Evolutionary conservation across 2,329 filamentous ascomycete species (phyloP).

Genomic region (Xylariaceae sp.): DNA sequence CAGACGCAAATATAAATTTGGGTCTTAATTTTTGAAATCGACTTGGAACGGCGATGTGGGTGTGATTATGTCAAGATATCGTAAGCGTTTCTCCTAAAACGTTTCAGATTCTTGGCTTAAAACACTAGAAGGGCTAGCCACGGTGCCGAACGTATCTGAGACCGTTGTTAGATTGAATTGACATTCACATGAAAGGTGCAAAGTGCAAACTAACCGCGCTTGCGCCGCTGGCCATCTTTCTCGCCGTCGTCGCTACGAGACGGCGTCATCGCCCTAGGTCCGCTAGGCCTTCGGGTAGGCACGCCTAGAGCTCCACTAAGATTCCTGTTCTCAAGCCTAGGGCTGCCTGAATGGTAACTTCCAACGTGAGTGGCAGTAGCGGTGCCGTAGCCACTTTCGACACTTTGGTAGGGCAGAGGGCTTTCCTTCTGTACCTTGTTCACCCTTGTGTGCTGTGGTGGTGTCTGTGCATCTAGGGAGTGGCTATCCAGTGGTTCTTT

Average conservation of each 20-base stretch:
- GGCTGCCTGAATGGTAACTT: slow-evolving; percentile 55
- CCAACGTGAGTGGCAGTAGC: slow-evolving; percentile 54
- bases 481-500: slow-evolving; percentile 63
- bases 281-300: slow-evolving; percentile 61
- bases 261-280: slow-evolving; percentile 66
- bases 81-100: slow-evolving; percentile 50
- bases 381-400: slow-evolving; percentile 61
- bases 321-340: slow-evolving; percentile 63
- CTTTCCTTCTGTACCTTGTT: slow-evolving; percentile 60
- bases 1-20: slow-evolving; percentile 3
- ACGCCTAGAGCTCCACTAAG: slow-evolving; percentile 59
- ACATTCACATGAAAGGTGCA: not conserved
- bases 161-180: slow-evolving; percentile 18
- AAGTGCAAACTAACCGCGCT: slow-evolving; percentile 56
- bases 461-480: slow-evolving; percentile 45
- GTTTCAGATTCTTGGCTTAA: slow-evolving; percentile 59
- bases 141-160: slow-evolving; percentile 59
- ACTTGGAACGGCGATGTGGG: slow-evolving; percentile 40
- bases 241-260: slow-evolving; percentile 53
- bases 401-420: slow-evolving; percentile 62
- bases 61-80: slow-evolving; percentile 36
- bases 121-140: slow-evolving; percentile 44
- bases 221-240: slow-evolving; percentile 56
- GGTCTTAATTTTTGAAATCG: slow-evolving; percentile 34
- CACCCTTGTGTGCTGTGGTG: slow-evolving; percentile 54